Evolutionary conservation across 225 moss, liverwort and hornwort species (phyloP).

Genomic region (Pseudisothecium myosuroides): DNA sequence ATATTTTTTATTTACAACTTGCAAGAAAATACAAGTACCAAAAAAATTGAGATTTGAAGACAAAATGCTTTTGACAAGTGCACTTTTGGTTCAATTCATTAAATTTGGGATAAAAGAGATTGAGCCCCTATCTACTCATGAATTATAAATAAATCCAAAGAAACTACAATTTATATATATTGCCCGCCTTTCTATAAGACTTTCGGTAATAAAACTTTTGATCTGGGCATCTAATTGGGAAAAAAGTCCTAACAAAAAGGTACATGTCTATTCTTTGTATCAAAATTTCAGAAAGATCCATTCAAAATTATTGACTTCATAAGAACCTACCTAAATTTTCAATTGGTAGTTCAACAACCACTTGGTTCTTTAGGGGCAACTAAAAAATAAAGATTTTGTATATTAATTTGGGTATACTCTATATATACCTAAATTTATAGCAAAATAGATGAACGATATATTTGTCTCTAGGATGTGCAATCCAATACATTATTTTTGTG

Average conservation of each 20-base stretch:
- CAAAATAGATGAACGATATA: accelerated
- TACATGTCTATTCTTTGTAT: accelerated
- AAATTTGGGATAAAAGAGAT: not conserved
- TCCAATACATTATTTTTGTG: not conserved
- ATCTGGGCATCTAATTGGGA: accelerated
- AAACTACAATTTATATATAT: accelerated
- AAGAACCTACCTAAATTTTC: not conserved
- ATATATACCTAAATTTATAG: not conserved
- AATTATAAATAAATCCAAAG: no score
- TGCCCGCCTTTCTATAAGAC: accelerated
- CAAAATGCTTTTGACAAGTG: not conserved
- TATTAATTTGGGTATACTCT: accelerated
- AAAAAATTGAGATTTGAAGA: not conserved
- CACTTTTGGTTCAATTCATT: not conserved
- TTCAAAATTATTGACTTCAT: not conserved
- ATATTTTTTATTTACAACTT: not conserved
- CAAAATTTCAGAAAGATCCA: not conserved
- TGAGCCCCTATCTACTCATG: accelerated
- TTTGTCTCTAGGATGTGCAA: not conserved
- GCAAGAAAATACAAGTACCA: accelerated
- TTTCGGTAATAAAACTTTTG: not conserved
- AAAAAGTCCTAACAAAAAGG: not conserved
- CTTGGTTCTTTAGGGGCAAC: not conserved
- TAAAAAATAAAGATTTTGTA: not conserved
- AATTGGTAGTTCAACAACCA: not conserved